Percentiles rank a stretch among this genome's conserved stretches.
These are phyloP conservation scores for Colletotrichum chrysophilum DNA, from an alignment of 2,329 filamentous ascomycete species.

Conservation along the genomic window DNA sequence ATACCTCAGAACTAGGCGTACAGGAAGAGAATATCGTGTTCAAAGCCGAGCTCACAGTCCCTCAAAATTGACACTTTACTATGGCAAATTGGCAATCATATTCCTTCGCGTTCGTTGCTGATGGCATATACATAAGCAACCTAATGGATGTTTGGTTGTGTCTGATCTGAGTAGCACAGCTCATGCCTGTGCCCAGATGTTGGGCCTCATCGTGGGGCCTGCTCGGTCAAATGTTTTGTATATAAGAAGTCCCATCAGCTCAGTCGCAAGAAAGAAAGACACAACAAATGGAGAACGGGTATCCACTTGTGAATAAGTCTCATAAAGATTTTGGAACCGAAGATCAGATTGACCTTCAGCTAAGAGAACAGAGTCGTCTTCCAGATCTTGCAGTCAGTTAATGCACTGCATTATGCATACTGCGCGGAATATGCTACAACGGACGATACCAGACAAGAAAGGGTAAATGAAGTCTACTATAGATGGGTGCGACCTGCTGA, in stretches of 20 bases:
- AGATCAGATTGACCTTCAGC: fast-evolving
- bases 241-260: neutral
- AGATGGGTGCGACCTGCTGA: fast-evolving
- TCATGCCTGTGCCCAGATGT: neutral
- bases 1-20: neutral
- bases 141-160: fast-evolving
- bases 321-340: fast-evolving
- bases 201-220: neutral
- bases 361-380: fast-evolving
- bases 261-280: neutral
- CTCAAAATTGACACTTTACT: neutral
- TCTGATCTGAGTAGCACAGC: fast-evolving
- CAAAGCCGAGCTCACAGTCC: neutral
- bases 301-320: fast-evolving
- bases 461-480: fast-evolving
- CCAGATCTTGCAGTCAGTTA: fast-evolving
- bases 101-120: neutral
- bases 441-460: neutral
- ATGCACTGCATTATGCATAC: neutral
- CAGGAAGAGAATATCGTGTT: neutral
- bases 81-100: neutral
- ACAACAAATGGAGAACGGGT: fast-evolving
- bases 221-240: fast-evolving
- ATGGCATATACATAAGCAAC: neutral
- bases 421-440: neutral